These are phyloP conservation scores for Vishniacozyma victoriae DNA, from an alignment of 768 basidiomycete species.

Conservation along the genomic window DNA sequence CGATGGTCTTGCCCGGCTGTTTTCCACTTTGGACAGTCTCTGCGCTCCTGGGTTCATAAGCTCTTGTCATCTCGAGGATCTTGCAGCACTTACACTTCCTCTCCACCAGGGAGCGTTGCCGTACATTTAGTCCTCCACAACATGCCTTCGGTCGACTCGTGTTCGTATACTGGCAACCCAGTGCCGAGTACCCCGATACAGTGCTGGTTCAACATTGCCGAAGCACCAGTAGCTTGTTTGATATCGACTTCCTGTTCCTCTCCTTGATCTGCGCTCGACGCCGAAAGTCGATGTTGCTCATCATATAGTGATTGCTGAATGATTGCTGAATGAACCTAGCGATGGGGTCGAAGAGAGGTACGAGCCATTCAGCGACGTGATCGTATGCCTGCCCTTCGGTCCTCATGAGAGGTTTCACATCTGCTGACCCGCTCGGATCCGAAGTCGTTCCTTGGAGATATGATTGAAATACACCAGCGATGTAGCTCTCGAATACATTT, in stretches of 20 bases:
- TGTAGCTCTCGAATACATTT: slow-evolving; percentile 37
- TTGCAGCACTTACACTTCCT: slow-evolving; percentile 18
- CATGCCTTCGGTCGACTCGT: background rate
- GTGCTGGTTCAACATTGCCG: slow-evolving; percentile 27
- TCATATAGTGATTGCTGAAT: slow-evolving; percentile 15
- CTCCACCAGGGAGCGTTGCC: slow-evolving; percentile 15
- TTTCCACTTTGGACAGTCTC: slow-evolving; percentile 23
- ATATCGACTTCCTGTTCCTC: slow-evolving; percentile 14
- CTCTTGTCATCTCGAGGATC: background rate
- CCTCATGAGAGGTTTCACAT: background rate
- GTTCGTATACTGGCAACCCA: slow-evolving; percentile 14
- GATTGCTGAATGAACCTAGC: slow-evolving; percentile 14
- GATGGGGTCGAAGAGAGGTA: slow-evolving; percentile 26
- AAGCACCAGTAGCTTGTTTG: slow-evolving; percentile 18
- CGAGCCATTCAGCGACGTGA: slow-evolving; percentile 24
- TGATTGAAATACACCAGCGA: slow-evolving; percentile 31
- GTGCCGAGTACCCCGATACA: slow-evolving; percentile 16
- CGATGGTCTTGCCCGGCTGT: slow-evolving; percentile 20
- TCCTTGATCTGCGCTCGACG: background rate
- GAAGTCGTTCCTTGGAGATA: slow-evolving; percentile 4
- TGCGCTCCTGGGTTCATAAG: slow-evolving; percentile 7
- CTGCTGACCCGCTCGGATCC: background rate
- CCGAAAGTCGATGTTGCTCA: slow-evolving; percentile 6
- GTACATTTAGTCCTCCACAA: slow-evolving; percentile 19
- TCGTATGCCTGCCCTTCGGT: slow-evolving; percentile 20